A percentile compares a stretch with the other conserved stretches of the same genome.
Conservation (phyloP, 179 eudicot species). For the Dionaea muscipula region DNA sequence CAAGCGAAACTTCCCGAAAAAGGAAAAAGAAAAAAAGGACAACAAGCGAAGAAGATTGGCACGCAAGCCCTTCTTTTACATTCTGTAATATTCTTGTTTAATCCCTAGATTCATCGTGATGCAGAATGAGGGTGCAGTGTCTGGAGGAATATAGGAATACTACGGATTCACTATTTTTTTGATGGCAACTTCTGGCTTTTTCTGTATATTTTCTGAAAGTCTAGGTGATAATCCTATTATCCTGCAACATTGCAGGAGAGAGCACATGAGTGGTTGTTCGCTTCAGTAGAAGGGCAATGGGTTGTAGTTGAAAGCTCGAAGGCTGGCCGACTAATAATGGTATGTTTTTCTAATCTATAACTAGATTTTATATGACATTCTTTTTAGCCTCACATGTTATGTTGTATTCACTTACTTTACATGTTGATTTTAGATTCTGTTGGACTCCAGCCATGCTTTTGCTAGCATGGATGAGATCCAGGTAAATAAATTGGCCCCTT, state of each 20-base stretch:
- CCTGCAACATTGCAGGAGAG: constrained; percentile 41
- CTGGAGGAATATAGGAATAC: too few relatives aligned
- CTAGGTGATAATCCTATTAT: background rate
- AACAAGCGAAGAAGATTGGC: too few relatives aligned
- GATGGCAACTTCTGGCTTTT: background rate
- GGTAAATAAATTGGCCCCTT: constrained; percentile 26
- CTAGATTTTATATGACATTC: background rate
- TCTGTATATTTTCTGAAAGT: too few relatives aligned
- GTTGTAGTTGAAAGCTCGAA: constrained; percentile 74
- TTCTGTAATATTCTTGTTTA: too few relatives aligned
- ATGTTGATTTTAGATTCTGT: constrained; percentile 40
- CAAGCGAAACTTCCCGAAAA: too few relatives aligned
- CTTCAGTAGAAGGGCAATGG: constrained; percentile 99
- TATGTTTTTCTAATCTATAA: constrained; percentile 10
- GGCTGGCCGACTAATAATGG: constrained; percentile 87
- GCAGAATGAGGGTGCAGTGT: too few relatives aligned
- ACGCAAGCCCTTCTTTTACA: too few relatives aligned
- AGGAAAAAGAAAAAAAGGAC: too few relatives aligned
- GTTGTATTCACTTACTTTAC: background rate
- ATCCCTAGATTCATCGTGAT: too few relatives aligned
- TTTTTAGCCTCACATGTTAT: background rate
- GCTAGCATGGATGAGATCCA: constrained; percentile 68
- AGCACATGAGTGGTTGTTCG: constrained; percentile 79
- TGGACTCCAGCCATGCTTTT: constrained; percentile 57
- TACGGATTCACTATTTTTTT: too few relatives aligned